These are phyloP conservation scores for Eutypella sp. DNA, from an alignment of 2,329 filamentous ascomycete species.

Conservation along the genomic window DNA sequence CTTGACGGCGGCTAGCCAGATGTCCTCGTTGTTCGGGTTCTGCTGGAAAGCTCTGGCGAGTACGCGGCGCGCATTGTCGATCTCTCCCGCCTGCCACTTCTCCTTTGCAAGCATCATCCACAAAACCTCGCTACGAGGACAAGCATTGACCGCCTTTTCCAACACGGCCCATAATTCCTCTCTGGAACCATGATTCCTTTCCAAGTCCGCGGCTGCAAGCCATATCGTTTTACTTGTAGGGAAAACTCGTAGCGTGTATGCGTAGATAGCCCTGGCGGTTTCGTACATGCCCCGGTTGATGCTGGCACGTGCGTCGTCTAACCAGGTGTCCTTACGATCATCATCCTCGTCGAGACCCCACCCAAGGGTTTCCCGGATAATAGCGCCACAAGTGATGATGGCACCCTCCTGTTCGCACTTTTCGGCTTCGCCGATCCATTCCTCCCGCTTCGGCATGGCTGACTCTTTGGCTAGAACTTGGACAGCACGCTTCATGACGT, in stretches of 20 bases:
- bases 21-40: slow-evolving; percentile 95
- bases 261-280: slow-evolving; percentile 89
- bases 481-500: slow-evolving; percentile 91
- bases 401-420: slow-evolving; percentile 91
- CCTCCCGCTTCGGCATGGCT: slow-evolving; percentile 94
- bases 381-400: slow-evolving; percentile 77
- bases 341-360: slow-evolving; percentile 95
- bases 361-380: slow-evolving; percentile 87
- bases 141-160: slow-evolving; percentile 90
- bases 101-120: slow-evolving; percentile 97
- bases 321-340: slow-evolving; percentile 91
- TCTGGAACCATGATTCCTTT: slow-evolving; percentile 80
- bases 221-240: slow-evolving; percentile 83
- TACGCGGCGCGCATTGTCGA: slow-evolving; percentile 80
- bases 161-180: slow-evolving; percentile 80
- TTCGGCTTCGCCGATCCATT: slow-evolving; percentile 94
- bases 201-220: slow-evolving; percentile 85
- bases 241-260: slow-evolving; percentile 85
- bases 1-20: slow-evolving; percentile 95
- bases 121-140: slow-evolving; percentile 81
- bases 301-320: slow-evolving; percentile 82
- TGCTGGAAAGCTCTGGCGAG: slow-evolving; percentile 88
- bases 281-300: slow-evolving; percentile 79
- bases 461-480: slow-evolving; percentile 84
- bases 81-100: slow-evolving; percentile 83